These are phyloP conservation scores for Abrus precatorius DNA, from an alignment of 306 rosid genomes.

Conservation along the genomic window DNA sequence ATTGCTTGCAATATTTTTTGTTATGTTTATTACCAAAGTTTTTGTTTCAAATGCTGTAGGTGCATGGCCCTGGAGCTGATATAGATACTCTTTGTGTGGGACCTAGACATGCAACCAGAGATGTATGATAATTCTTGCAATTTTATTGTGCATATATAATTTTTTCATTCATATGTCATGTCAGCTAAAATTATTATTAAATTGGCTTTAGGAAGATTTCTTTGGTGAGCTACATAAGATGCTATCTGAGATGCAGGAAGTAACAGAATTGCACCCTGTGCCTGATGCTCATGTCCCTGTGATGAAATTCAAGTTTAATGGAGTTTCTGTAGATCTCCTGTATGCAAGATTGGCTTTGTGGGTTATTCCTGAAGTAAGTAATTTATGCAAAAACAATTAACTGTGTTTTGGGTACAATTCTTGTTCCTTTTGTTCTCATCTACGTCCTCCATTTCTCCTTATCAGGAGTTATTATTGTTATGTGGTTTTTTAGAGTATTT, in stretches of 20 bases:
- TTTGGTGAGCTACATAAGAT: conserved; percentile 85
- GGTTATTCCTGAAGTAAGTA: conserved; percentile 96
- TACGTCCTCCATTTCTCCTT: not conserved
- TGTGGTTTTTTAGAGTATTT: conserved; percentile 8
- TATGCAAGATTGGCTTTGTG: conserved; percentile 89
- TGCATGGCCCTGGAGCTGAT: conserved; percentile 99
- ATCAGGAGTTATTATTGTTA: not conserved
- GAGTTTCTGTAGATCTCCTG: conserved; percentile 91
- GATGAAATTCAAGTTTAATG: conserved; percentile 79
- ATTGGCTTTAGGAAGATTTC: conserved; percentile 82
- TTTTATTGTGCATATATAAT: conserved; percentile 33
- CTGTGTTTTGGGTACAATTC: not conserved
- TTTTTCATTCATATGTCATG: conserved; percentile 6
- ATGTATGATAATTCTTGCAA: conserved; percentile 59
- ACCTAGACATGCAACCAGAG: conserved; percentile 95
- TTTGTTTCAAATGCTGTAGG: conserved; percentile 60
- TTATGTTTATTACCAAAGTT: conserved; percentile 1
- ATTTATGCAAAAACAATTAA: not conserved
- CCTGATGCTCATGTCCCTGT: conserved; percentile 98
- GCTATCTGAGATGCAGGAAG: conserved; percentile 92
- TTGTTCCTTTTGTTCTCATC: conserved; percentile 11
- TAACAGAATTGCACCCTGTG: conserved; percentile 91
- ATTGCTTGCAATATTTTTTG: not conserved
- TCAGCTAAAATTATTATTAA: conserved; percentile 42
- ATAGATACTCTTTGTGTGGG: conserved; percentile 98